These are phyloP conservation scores for Candida easanensis DNA, from an alignment of 805 yeast species.

Conservation along the genomic window DNA sequence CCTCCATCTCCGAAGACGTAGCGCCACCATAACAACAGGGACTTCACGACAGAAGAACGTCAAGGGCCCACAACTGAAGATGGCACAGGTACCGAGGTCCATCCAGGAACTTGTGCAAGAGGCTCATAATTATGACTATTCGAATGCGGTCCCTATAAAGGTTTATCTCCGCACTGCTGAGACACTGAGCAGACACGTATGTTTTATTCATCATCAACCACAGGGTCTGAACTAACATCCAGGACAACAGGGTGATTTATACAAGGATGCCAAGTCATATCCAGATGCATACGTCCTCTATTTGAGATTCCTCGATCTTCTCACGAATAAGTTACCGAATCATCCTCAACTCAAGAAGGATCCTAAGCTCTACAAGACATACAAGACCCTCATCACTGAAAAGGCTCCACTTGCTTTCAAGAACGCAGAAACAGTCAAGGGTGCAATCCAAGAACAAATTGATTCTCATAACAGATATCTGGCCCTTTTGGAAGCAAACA, in stretches of 20 bases:
- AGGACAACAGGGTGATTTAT: conserved; percentile 37
- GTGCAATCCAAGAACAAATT: conserved; percentile 31
- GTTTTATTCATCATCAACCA: conserved; percentile 3
- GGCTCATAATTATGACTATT: conserved; percentile 54
- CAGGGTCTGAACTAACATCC: conserved; percentile 1
- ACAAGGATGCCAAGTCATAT: conserved; percentile 38
- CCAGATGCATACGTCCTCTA: conserved; percentile 56
- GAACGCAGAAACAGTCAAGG: conserved; percentile 26
- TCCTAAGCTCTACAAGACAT: conserved; percentile 16
- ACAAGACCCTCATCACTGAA: conserved; percentile 19
- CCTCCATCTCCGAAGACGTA: no score
- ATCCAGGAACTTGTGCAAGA: conserved; percentile 39
- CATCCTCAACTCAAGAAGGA: conserved; percentile 42
- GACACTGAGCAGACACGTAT: conserved; percentile 42
- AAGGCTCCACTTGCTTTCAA: conserved; percentile 23
- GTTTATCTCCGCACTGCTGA: conserved; percentile 56
- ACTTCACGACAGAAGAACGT: conserved; percentile 1
- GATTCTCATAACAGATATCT: conserved; percentile 26
- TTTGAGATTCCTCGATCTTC: conserved; percentile 56
- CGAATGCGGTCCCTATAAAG: conserved; percentile 45
- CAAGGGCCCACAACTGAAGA: no score
- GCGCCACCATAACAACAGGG: no score
- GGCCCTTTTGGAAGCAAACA: conserved; percentile 25
- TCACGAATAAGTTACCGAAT: conserved; percentile 42
- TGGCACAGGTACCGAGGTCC: conserved; percentile 6